phyloP scores from a whole-genome alignment of 805 yeast species.

The Wickerhamomyces ciferrii region DNA sequence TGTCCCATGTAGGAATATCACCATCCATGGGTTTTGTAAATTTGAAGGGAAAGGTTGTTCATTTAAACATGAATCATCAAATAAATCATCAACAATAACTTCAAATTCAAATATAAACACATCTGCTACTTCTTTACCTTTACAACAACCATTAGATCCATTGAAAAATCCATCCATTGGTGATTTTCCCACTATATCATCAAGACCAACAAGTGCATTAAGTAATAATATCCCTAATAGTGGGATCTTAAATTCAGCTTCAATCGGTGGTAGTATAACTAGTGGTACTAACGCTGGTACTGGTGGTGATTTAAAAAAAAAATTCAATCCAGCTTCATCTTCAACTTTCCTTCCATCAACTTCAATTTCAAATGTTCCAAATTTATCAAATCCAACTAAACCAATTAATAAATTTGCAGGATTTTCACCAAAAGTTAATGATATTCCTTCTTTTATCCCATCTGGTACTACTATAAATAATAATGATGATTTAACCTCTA shows the following conservation, averaged over 20 bases:
- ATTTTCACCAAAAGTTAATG: slow-evolving; percentile 33
- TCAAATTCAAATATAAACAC: background rate
- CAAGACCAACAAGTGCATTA: background rate
- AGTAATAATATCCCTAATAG: background rate
- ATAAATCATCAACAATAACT: slow-evolving; percentile 5
- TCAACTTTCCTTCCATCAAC: slow-evolving; percentile 48
- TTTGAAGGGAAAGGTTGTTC: slow-evolving; percentile 85
- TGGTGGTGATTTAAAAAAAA: slow-evolving; percentile 26
- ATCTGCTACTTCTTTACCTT: background rate
- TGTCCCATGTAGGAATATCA: slow-evolving; percentile 78
- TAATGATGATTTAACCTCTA: slow-evolving; percentile 9
- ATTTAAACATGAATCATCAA: slow-evolving; percentile 57
- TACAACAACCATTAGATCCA: slow-evolving; percentile 1
- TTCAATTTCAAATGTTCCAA: slow-evolving; percentile 2
- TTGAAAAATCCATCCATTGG: background rate
- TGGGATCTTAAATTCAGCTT: too few relatives aligned
- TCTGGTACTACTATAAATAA: slow-evolving; percentile 1
- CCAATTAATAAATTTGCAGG: slow-evolving; percentile 22
- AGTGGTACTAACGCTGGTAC: slow-evolving; percentile 2
- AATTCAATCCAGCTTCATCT: slow-evolving; percentile 48
- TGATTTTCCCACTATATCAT: background rate
- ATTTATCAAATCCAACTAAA: slow-evolving; percentile 7
- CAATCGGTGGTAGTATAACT: too few relatives aligned
- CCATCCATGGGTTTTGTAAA: slow-evolving; percentile 84
- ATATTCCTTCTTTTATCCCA: slow-evolving; percentile 24